Conservation (phyloP, 1,139 yeast species). For the Yamadazyma aaseri region DNA sequence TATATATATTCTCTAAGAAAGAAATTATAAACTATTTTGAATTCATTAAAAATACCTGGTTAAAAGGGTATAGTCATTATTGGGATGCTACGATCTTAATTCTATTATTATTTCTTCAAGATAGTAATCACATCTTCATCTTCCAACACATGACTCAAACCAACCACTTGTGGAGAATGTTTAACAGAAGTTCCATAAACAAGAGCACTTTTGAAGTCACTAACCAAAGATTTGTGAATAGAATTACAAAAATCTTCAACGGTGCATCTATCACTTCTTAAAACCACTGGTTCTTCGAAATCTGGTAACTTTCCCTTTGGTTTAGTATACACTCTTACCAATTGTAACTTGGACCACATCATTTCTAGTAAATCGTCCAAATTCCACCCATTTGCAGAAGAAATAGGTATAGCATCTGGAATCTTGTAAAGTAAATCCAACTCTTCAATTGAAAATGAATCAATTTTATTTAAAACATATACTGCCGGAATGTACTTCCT, state of each 20-base stretch:
- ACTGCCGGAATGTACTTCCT: conserved; percentile 94
- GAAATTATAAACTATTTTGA: no score
- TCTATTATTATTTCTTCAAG: conserved; percentile 64
- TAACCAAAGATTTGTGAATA: conserved; percentile 90
- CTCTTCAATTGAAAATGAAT: conserved; percentile 90
- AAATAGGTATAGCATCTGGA: conserved; percentile 95
- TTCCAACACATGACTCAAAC: conserved; percentile 73
- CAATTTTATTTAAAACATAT: conserved; percentile 92
- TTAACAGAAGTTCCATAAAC: conserved; percentile 92
- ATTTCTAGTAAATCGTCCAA: conserved; percentile 87
- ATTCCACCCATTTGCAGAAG: conserved; percentile 96
- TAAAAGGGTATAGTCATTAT: no score
- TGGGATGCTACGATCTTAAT: no score
- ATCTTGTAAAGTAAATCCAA: conserved; percentile 84
- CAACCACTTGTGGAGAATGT: conserved; percentile 98
- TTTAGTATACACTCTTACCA: conserved; percentile 94
- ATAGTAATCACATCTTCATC: conserved; percentile 98
- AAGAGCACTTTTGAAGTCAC: conserved; percentile 87
- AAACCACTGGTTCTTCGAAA: conserved; percentile 89
- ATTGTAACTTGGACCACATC: conserved; percentile 90
- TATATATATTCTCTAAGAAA: conserved; percentile 1
- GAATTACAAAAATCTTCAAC: conserved; percentile 97
- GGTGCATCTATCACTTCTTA: conserved; percentile 75
- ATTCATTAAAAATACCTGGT: no score
- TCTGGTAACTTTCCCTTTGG: conserved; percentile 96